Conservation (phyloP, 257 asterid genomes). For the Forsythia viridissima region DNA sequence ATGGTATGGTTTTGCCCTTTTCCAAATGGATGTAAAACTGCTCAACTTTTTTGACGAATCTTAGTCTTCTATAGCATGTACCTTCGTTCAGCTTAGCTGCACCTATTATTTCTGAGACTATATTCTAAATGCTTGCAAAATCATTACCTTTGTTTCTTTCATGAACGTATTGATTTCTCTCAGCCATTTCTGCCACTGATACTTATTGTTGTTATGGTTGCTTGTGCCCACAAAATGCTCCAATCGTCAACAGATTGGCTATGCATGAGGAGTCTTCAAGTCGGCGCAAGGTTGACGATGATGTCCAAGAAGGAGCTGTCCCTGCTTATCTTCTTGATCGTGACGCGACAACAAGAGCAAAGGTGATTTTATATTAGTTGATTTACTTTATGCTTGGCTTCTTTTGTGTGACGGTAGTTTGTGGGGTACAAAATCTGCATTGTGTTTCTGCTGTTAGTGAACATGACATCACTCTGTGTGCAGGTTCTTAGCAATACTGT, state of each 20-base stretch:
- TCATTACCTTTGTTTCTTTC: background rate
- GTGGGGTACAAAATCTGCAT: background rate
- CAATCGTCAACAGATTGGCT: conserved; percentile 51
- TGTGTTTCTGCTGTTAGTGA: background rate
- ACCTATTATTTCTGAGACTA: background rate
- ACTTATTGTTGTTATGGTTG: background rate
- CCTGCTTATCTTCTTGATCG: conserved; percentile 99
- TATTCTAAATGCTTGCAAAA: background rate
- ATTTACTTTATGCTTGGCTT: conserved; percentile 6
- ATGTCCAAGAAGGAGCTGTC: conserved; percentile 84
- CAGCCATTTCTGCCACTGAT: background rate
- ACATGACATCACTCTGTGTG: conserved; percentile 16
- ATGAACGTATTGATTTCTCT: background rate
- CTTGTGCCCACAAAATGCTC: conserved; percentile 8
- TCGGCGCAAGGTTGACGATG: conserved; percentile 87
- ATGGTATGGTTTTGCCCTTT: background rate
- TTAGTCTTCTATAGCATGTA: background rate
- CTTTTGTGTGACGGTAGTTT: background rate
- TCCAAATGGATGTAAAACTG: background rate
- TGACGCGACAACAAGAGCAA: conserved; percentile 86
- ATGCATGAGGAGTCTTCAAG: conserved; percentile 89
- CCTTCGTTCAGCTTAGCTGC: background rate
- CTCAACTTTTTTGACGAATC: background rate
- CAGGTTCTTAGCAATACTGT: conserved; percentile 93
- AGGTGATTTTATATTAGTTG: conserved; percentile 43